Evolutionary conservation across 306 rosid species (phyloP).

Genomic region (Pterocarpus macrocarpus): DNA sequence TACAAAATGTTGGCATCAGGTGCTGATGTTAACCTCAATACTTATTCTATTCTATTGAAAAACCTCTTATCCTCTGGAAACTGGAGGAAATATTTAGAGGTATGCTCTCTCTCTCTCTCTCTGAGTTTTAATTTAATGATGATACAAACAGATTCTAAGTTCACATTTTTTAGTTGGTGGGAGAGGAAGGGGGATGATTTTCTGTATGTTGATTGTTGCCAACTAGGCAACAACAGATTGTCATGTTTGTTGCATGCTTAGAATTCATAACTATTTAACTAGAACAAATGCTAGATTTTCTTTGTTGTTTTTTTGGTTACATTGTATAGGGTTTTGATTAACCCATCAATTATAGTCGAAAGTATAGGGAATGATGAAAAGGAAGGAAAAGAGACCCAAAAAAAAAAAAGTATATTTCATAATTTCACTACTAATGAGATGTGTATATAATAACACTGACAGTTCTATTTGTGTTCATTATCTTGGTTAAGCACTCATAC

Average conservation of each 20-base stretch:
- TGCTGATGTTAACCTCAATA: conserved; percentile 67
- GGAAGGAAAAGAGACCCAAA: background rate
- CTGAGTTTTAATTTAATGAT: conserved; percentile 12
- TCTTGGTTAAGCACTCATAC: background rate
- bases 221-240: conserved; percentile 1
- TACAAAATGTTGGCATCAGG: conserved; percentile 79
- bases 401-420: background rate
- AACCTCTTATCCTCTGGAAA: conserved; percentile 83
- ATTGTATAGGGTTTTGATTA: background rate
- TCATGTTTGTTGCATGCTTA: conserved; percentile 35
- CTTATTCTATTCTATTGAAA: conserved; percentile 86
- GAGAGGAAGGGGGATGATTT: background rate
- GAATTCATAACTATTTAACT: background rate
- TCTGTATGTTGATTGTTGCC: background rate
- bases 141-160: conserved; percentile 21
- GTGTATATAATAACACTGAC: background rate
- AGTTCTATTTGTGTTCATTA: background rate
- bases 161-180: conserved; percentile 8
- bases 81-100: conserved; percentile 99
- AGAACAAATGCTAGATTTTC: background rate
- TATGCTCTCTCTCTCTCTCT: conserved; percentile 40
- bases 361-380: conserved; percentile 3
- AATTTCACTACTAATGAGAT: background rate
- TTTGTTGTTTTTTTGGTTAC: no score
- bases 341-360: conserved; percentile 14